Percentiles rank a stretch among this genome's conserved stretches.
Conservation (phyloP, 768 basidiomycete genomes). For the Glaciozyma martinii region DNA sequence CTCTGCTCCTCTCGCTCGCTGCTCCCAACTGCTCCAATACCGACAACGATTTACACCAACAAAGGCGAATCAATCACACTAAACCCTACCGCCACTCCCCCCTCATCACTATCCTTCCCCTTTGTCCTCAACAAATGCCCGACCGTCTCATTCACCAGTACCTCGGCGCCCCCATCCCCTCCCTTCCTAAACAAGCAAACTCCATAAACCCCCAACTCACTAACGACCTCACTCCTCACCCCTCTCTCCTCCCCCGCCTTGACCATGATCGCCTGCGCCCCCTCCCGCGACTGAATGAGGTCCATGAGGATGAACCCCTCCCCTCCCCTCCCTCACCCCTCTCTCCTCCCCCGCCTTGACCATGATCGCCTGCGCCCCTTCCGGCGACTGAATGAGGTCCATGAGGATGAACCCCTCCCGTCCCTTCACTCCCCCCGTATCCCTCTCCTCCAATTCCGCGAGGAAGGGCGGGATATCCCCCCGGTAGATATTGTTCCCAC, state of each 20-base stretch:
- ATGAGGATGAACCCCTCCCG: slow-evolving; percentile 89
- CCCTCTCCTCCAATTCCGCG: slow-evolving; percentile 48
- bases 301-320: slow-evolving; percentile 95
- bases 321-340: slow-evolving; percentile 46
- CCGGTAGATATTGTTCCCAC: slow-evolving; percentile 92
- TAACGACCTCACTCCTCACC: slow-evolving; percentile 62
- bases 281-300: slow-evolving; percentile 68
- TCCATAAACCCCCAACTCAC: slow-evolving; percentile 87
- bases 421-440: slow-evolving; percentile 41
- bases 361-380: slow-evolving; percentile 59
- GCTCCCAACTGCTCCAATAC: too few species aligned
- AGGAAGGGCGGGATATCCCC: slow-evolving; percentile 69
- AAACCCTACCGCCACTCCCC: slow-evolving; percentile 76
- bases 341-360: slow-evolving; percentile 58
- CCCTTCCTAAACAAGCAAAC: slow-evolving; percentile 62
- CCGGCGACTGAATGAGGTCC: slow-evolving; percentile 77
- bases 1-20: too few species aligned
- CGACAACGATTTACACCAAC: slow-evolving; percentile 8
- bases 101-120: slow-evolving; percentile 81
- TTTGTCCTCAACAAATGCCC: slow-evolving; percentile 87
- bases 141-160: slow-evolving; percentile 54
- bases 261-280: slow-evolving; percentile 63
- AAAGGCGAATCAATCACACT: slow-evolving; percentile 53
- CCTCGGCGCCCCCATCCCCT: slow-evolving; percentile 26
- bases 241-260: slow-evolving; percentile 54